Evolutionary conservation across 1,139 yeast species (phyloP).

Genomic region (Sugiyamaella xylanicola): DNA sequence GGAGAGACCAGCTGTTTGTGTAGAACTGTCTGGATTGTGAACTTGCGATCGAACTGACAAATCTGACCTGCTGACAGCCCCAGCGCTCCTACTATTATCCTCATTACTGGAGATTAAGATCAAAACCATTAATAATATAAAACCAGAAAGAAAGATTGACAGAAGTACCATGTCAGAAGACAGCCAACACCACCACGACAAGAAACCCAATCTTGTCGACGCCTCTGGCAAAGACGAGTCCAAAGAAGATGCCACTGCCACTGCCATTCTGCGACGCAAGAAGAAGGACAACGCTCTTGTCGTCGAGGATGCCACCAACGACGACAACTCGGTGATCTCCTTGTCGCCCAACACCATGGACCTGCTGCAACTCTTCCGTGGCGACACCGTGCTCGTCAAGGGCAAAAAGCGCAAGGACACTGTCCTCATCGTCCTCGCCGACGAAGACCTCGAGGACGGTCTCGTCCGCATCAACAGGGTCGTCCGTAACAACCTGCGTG

Average conservation of each 20-base stretch:
- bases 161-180: slow-evolving; percentile 14
- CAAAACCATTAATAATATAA: neutral
- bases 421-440: slow-evolving; percentile 93
- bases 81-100: too few relatives aligned
- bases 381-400: slow-evolving; percentile 95
- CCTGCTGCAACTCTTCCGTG: slow-evolving; percentile 89
- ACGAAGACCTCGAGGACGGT: slow-evolving; percentile 96
- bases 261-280: slow-evolving; percentile 95
- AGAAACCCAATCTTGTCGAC: slow-evolving; percentile 46
- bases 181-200: slow-evolving; percentile 19
- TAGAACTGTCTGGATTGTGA: too few relatives aligned
- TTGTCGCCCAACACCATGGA: slow-evolving; percentile 97
- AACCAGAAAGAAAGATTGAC: slow-evolving; percentile 3
- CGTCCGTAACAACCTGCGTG: slow-evolving; percentile 91
- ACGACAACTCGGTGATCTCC: slow-evolving; percentile 94
- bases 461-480: slow-evolving; percentile 93
- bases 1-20: too few relatives aligned
- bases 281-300: slow-evolving; percentile 94
- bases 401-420: slow-evolving; percentile 99
- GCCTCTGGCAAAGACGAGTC: slow-evolving; percentile 57
- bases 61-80: too few relatives aligned
- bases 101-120: neutral
- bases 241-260: slow-evolving; percentile 86
- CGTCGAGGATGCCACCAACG: slow-evolving; percentile 96
- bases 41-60: too few relatives aligned